These are phyloP conservation scores for Kodamaea nitidulidarum DNA, from an alignment of 805 yeast species.

Conservation along the genomic window DNA sequence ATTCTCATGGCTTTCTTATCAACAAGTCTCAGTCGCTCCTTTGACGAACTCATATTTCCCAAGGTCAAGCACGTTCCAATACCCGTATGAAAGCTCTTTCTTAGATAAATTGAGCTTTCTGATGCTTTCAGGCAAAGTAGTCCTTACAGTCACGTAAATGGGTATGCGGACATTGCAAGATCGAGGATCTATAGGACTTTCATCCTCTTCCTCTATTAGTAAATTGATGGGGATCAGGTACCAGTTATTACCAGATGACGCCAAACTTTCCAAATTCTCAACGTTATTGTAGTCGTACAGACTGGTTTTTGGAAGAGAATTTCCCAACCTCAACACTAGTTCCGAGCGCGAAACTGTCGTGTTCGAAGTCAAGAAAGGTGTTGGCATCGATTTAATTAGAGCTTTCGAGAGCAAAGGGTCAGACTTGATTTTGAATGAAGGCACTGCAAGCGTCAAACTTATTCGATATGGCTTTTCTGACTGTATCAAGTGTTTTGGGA, in stretches of 20 bases:
- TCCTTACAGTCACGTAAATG: conserved; percentile 24
- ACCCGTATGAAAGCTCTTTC: conserved; percentile 22
- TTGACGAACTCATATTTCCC: conserved; percentile 9
- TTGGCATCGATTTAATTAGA: conserved; percentile 32
- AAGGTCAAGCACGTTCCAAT: conserved; percentile 20
- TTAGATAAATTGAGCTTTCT: conserved; percentile 12
- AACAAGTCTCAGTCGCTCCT: too few relatives aligned
- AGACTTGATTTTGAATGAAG: conserved; percentile 20
- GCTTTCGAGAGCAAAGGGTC: conserved; percentile 16
- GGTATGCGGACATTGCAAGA: conserved; percentile 22
- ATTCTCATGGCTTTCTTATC: too few relatives aligned
- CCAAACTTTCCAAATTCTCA: conserved; percentile 13
- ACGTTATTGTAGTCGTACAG: conserved; percentile 5
- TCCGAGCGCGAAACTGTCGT: conserved; percentile 32
- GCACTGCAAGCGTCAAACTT: conserved; percentile 23
- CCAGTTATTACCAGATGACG: conserved; percentile 32
- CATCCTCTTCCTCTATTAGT: conserved; percentile 5
- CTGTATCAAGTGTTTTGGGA: conserved; percentile 15
- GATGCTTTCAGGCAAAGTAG: conserved; percentile 23
- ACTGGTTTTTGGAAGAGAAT: conserved; percentile 3
- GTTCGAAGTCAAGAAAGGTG: conserved; percentile 26
- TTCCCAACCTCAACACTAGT: conserved; percentile 22
- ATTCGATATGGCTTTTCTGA: conserved; percentile 8
- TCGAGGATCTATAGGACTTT: background rate
- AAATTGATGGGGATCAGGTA: conserved; percentile 28